Percentiles rank a stretch among this genome's conserved stretches.
Conservation (phyloP, 371 early-diverging fungal species). For the Mycotypha africana region DNA sequence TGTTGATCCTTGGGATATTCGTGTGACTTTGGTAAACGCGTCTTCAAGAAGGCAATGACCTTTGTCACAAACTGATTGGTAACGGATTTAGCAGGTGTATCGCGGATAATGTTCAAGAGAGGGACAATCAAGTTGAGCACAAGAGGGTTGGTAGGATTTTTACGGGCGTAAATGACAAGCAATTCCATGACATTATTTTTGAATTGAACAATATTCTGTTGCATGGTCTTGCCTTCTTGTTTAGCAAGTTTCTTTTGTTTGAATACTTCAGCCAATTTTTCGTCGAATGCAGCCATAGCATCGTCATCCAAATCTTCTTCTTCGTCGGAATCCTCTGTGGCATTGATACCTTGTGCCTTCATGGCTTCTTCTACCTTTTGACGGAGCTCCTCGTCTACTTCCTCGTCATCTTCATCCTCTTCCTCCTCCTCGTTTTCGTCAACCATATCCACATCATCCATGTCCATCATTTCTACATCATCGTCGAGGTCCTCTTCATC, state of each 20-base stretch:
- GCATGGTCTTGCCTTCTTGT: slow-evolving; percentile 54
- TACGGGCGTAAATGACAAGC: slow-evolving; percentile 68
- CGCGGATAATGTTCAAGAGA: slow-evolving; percentile 54
- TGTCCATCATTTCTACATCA: slow-evolving; percentile 44
- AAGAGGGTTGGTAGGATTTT: slow-evolving; percentile 66
- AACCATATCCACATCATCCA: slow-evolving; percentile 18
- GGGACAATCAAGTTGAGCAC: slow-evolving; percentile 67
- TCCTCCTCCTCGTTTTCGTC: slow-evolving; percentile 21
- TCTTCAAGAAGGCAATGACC: slow-evolving; percentile 54
- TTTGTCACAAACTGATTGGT: slow-evolving; percentile 68
- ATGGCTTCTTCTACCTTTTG: slow-evolving; percentile 63
- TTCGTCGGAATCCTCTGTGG: slow-evolving; percentile 51
- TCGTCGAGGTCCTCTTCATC: slow-evolving; percentile 53
- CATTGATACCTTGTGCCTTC: slow-evolving; percentile 45
- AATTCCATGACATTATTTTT: slow-evolving; percentile 85
- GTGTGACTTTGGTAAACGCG: slow-evolving; percentile 56
- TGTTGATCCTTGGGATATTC: slow-evolving; percentile 56
- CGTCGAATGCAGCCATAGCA: slow-evolving; percentile 89
- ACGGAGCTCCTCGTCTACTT: slow-evolving; percentile 66
- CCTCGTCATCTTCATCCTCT: slow-evolving; percentile 27
- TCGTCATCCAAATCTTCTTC: slow-evolving; percentile 75
- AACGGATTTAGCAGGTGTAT: slow-evolving; percentile 47
- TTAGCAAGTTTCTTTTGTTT: slow-evolving; percentile 71
- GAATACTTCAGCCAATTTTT: slow-evolving; percentile 88
- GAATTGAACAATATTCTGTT: slow-evolving; percentile 77